Base-by-base conservation (phyloP, 2,329 filamentous ascomycete species). In the Clonostachys sp. region DNA sequence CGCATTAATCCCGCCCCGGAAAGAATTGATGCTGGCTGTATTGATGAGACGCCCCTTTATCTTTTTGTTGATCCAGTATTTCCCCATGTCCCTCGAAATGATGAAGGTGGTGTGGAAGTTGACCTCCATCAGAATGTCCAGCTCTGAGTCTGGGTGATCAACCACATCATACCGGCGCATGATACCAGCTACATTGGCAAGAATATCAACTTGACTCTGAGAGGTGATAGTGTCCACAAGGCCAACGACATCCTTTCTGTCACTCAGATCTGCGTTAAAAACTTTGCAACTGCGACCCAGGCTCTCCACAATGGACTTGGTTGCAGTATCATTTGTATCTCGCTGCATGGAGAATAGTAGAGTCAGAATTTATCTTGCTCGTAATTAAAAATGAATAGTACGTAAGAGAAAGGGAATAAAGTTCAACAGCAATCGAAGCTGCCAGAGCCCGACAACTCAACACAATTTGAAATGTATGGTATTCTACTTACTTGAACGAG, bases 251-350 rank as follows among this genome's bases (percentile, higher is more conserved):
- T 30, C 24, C 4, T 30, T 30, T 30, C 24, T 30, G 3, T 30
- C 24, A 30, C 24, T 30, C 24, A 30, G 24, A 30, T 30, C 24
- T 30, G 8, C 24, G 1, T 30, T 30, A 4, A 4, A 8, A 30
- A 30, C 24, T 30, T 30, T 30, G 24, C 24, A 30, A 30, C 24
- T 83, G 54, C 86, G 83, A 50, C 84, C 84, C 6, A 89, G 77
- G 36, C 75, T 71, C 60, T 82, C 77, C 58, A 91, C 76, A 12
- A 75, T 72, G 39, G 79, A 62, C 56, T 82, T 80, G 9, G 87
- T 91, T 38, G 64, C 59, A 5, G 65, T 71, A 30, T 63, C 62
- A 14, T 61, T 60, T 12, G 65, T 64, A 50, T 74, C 69, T 44
- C 75, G 65, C 73, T 77, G 46, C 24, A 30, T 30, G 24, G 24